A percentile compares a stretch with the other conserved stretches of the same genome.
These are phyloP conservation scores for Bidens hawaiensis DNA, from an alignment of 140 eudicot species.

Conservation along the genomic window DNA sequence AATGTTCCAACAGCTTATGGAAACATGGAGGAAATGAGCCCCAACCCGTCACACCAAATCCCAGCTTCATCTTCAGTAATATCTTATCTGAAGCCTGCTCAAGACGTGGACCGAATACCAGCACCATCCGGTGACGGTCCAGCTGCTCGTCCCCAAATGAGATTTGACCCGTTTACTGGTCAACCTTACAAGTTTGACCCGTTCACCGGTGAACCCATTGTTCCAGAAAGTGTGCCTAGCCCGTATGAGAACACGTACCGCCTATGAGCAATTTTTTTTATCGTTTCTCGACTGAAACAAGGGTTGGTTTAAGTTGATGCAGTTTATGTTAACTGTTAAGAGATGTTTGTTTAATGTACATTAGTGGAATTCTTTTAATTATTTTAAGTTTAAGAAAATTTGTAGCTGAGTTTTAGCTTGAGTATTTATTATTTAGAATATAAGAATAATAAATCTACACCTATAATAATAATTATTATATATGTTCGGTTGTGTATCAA, in stretches of 20 bases:
- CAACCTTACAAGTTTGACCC: conserved; percentile 95
- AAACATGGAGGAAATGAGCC: conserved; percentile 44
- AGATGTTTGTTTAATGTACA: conserved; percentile 27
- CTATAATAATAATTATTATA: too few species aligned
- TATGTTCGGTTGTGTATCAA: too few species aligned
- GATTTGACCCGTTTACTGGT: conserved; percentile 91
- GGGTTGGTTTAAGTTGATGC: not conserved
- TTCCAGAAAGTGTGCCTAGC: conserved; percentile 37
- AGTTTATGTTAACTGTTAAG: conserved; percentile 15
- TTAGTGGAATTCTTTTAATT: conserved; percentile 24
- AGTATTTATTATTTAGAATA: too few species aligned
- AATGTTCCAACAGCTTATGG: conserved; percentile 22
- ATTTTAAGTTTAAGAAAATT: too few species aligned
- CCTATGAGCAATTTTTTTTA: conserved; percentile 4
- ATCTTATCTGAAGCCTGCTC: conserved; percentile 30
- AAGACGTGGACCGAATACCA: conserved; percentile 31
- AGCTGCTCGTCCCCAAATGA: conserved; percentile 46
- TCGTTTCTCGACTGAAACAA: not conserved
- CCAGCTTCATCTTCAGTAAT: conserved; percentile 31
- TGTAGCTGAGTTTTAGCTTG: too few species aligned
- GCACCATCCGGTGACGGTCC: not conserved
- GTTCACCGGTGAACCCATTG: conserved; percentile 87
- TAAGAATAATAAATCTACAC: too few species aligned
- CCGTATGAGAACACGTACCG: conserved; percentile 32
- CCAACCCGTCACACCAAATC: conserved; percentile 35